These are phyloP conservation scores for Lasiosphaeria hispida DNA, from an alignment of 495 filamentous ascomycete species.

Conservation along the genomic window DNA sequence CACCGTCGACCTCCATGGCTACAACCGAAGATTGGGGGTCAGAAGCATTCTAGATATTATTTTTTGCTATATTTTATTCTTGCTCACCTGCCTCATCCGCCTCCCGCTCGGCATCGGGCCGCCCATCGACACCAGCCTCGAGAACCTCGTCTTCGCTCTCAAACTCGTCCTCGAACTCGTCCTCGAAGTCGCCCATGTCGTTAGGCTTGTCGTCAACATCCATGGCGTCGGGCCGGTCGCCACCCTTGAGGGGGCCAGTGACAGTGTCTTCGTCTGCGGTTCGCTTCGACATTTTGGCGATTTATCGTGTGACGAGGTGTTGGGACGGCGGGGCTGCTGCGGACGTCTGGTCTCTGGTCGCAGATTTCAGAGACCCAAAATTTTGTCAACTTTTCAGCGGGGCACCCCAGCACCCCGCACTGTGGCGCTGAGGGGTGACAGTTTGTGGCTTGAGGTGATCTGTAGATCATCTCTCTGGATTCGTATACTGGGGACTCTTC, in stretches of 20 bases:
- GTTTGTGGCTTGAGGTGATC: too few relatives aligned
- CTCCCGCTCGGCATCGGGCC: slow-evolving; percentile 88
- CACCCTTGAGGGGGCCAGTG: slow-evolving; percentile 62
- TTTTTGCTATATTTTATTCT: not conserved
- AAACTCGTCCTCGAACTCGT: slow-evolving; percentile 95
- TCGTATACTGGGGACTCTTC: too few relatives aligned
- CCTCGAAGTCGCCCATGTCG: slow-evolving; percentile 87
- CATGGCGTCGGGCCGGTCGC: slow-evolving; percentile 60
- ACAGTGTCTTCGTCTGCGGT: slow-evolving; percentile 56
- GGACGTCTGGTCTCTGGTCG: not conserved
- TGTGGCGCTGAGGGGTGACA: not conserved
- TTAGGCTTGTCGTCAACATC: slow-evolving; percentile 52
- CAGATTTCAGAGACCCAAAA: slow-evolving; percentile 2
- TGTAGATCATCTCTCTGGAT: too few relatives aligned
- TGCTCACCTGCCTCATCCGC: slow-evolving; percentile 69
- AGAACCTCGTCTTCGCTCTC: slow-evolving; percentile 95
- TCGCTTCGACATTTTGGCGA: slow-evolving; percentile 67
- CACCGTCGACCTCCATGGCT: slow-evolving; percentile 82
- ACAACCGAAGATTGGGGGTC: slow-evolving; percentile 18
- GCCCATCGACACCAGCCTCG: slow-evolving; percentile 89
- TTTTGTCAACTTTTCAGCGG: not conserved
- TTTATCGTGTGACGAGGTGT: not conserved
- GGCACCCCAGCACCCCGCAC: not conserved
- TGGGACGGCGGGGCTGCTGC: not conserved
- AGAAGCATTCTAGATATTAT: slow-evolving; percentile 15